Evolutionary conservation across 257 asterid genomes (phyloP), one percentile per base, ranked within the genome.

Genomic region (Jasminum sambac): DNA sequence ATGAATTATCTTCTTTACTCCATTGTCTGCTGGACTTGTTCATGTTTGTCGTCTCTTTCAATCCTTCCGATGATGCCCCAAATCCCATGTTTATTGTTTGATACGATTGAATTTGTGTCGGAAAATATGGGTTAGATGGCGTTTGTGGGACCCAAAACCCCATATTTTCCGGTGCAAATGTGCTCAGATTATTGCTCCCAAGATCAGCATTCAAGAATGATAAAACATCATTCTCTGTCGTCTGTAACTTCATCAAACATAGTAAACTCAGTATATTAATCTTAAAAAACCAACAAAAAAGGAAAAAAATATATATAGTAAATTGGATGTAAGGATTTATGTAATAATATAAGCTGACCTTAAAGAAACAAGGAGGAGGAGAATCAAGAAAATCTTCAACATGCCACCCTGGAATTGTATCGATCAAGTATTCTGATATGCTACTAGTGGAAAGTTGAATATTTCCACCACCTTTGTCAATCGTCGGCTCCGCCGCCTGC

Each of bases 341-440:
- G n/a, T 69, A 64, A 17, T 4, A 70, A 30, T 30, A 30, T 30
- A 71, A 55, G 70, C 88, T 68, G 73, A 92, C 97, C 97, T 88
- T 83, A 59, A 65, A 80, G 78, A 80, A 76, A 79, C 81, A 77
- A 41, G 89, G 79, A 39, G 82, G 73, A 17, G 95, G 79, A 13
- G 87, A 77, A 71, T 88, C 92, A 44, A 94, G 84, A 59, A 94
- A 80, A 39, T 94, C 97, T 63, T 94, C 99, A 16, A 91, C 95
- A 13, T 83, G 96, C 97, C 97, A 94, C 2, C 97, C 96, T 0
- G 99, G 99, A 12, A 91, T 48, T 73, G 65, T 91, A 66, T 89
- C 95, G 16, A 83, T 88, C 73, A 95, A 72, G 69, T 91, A 91
- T 72, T 94, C 99, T 0, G 99, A 88, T 69, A 92, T 85, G 80